Evolutionary conservation across 345 rosid species (phyloP).

Genomic region (Rhodamnia argentea): DNA sequence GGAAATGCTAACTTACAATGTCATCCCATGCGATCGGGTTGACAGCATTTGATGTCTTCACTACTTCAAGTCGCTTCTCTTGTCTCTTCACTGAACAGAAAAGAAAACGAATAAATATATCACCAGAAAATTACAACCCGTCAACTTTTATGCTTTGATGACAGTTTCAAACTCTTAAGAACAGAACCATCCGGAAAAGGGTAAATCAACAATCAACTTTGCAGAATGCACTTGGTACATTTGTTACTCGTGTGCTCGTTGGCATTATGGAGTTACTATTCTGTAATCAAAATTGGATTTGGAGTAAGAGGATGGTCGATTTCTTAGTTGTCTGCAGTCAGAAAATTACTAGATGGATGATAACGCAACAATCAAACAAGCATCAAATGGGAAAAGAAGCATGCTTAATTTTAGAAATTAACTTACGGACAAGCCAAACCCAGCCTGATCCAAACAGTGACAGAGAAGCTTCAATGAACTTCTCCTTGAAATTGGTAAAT

Average conservation of each 20-base stretch:
- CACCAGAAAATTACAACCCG: not conserved
- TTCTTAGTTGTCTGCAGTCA: not conserved
- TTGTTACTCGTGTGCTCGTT: not conserved
- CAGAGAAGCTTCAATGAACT: slow-evolving; percentile 56
- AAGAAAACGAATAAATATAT: not conserved
- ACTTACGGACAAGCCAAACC: slow-evolving; percentile 94
- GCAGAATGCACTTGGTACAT: not conserved
- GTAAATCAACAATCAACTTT: not conserved
- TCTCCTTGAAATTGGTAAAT: slow-evolving; percentile 68
- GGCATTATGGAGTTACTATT: not conserved
- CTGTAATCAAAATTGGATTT: not conserved
- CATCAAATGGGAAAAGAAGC: not conserved
- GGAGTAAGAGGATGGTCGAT: not conserved
- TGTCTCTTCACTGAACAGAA: slow-evolving; percentile 58
- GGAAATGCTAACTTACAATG: slow-evolving; percentile 41
- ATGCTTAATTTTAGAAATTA: not conserved
- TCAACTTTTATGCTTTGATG: not conserved
- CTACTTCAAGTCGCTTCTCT: slow-evolving; percentile 60
- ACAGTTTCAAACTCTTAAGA: not conserved
- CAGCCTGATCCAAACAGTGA: slow-evolving; percentile 81
- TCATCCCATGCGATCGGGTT: slow-evolving; percentile 81
- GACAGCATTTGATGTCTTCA: slow-evolving; percentile 65
- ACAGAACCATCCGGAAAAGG: not conserved
- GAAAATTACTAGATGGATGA: not conserved
- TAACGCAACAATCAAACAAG: not conserved